phyloP scores from a whole-genome alignment of 768 basidiomycete species.

The Rhodotorula toruloides region DNA sequence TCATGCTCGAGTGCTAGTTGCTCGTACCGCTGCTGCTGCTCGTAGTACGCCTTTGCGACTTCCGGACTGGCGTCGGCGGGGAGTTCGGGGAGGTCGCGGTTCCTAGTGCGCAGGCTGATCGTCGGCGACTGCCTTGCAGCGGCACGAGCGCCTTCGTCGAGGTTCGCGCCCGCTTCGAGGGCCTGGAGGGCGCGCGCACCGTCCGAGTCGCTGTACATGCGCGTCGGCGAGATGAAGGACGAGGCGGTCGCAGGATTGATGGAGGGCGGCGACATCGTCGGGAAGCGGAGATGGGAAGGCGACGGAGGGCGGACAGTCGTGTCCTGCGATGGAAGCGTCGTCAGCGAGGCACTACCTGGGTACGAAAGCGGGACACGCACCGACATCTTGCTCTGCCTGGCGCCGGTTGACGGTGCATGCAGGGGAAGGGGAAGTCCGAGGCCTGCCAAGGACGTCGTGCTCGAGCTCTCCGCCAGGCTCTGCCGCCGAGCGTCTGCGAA shows the following conservation, averaged over 20 bases:
- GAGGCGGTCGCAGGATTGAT: not conserved
- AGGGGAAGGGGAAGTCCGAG: conserved; percentile 6
- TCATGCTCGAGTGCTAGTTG: too few relatives aligned
- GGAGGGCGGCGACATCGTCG: not conserved
- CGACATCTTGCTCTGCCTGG: conserved; percentile 10
- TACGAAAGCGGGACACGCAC: not conserved
- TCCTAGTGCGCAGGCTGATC: not conserved
- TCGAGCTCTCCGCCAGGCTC: not conserved
- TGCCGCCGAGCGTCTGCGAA: not conserved
- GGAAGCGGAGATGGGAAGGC: not conserved
- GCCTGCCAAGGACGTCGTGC: not conserved
- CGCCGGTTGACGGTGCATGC: not conserved
- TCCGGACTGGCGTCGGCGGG: not conserved
- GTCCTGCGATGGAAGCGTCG: not conserved
- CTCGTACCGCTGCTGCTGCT: too few relatives aligned
- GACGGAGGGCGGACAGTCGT: not conserved
- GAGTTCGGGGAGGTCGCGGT: not conserved
- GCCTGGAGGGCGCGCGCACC: conserved; percentile 6
- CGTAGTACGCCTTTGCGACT: not conserved
- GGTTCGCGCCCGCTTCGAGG: conserved; percentile 21
- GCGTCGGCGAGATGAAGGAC: not conserved
- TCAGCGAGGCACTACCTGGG: not conserved
- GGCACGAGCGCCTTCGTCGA: conserved; percentile 9
- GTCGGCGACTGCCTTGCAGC: not conserved
- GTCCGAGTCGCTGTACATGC: conserved; percentile 5